phyloP scores from a whole-genome alignment of 192 early-diverging fungal genomes.

The Backusella circina region DNA sequence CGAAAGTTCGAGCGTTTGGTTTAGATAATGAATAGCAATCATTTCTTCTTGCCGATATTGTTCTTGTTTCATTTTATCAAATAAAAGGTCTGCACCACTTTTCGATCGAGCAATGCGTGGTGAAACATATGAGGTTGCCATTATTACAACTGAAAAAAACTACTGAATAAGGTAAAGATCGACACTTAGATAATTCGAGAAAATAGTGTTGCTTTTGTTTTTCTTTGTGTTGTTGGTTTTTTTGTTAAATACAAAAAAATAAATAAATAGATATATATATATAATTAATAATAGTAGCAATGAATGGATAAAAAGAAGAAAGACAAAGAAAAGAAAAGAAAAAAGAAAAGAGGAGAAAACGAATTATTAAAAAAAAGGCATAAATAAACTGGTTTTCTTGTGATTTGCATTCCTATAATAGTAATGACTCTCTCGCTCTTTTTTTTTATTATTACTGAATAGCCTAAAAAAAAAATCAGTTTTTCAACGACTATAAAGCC shows the following conservation, averaged over 20 bases:
- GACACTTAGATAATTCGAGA: not conserved
- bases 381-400: not conserved
- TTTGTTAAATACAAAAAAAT: not conserved
- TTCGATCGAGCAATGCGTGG: conserved; percentile 20
- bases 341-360: conserved; percentile 3
- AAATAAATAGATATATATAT: not conserved
- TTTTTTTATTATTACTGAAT: not conserved
- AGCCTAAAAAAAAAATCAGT: not conserved
- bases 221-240: not conserved
- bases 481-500: not conserved
- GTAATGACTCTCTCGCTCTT: not conserved
- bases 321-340: not conserved
- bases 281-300: not conserved
- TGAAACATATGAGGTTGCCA: conserved; percentile 16
- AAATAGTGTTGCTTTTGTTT: not conserved
- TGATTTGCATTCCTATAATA: not conserved
- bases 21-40: conserved; percentile 13
- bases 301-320: not conserved
- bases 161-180: conserved; percentile 1
- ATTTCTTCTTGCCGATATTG: conserved; percentile 17
- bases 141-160: not conserved
- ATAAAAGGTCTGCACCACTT: conserved; percentile 23
- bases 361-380: not conserved
- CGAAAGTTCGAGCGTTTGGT: not conserved
- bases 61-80: conserved; percentile 25